Evolutionary conservation across 2,329 filamentous ascomycete species (phyloP).

Genomic region (Fonsecaea erecta): DNA sequence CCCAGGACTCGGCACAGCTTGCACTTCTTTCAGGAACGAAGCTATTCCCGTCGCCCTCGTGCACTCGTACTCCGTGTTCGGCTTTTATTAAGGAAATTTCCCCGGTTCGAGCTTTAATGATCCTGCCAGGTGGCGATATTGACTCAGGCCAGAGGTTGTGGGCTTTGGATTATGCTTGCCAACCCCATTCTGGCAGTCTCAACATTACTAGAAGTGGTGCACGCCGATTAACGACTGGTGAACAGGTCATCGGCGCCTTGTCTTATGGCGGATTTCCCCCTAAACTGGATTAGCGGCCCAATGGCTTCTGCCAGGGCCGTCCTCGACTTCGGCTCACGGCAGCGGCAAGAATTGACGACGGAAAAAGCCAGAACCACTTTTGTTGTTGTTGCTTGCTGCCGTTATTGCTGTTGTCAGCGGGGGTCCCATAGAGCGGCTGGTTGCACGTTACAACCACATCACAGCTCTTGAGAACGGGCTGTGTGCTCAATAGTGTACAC

Average conservation of each 20-base stretch:
- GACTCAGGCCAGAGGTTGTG: background rate
- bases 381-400: background rate
- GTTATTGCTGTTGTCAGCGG: background rate
- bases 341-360: conserved; percentile 3
- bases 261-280: background rate
- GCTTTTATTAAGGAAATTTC: background rate
- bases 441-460: background rate
- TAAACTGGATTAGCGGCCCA: background rate
- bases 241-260: background rate
- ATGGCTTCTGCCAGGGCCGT: background rate
- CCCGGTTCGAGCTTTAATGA: background rate
- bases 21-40: background rate
- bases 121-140: background rate
- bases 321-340: conserved; percentile 3
- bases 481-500: background rate
- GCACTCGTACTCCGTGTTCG: background rate
- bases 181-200: background rate
- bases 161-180: background rate
- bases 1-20: background rate
- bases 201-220: background rate
- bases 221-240: background rate
- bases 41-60: background rate
- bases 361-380: background rate
- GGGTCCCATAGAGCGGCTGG: background rate
- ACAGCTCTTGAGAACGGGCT: background rate